Evolutionary conservation across 169 alveolate genomes (phyloP).

Genomic region (Plasmodium vinckei): DNA sequence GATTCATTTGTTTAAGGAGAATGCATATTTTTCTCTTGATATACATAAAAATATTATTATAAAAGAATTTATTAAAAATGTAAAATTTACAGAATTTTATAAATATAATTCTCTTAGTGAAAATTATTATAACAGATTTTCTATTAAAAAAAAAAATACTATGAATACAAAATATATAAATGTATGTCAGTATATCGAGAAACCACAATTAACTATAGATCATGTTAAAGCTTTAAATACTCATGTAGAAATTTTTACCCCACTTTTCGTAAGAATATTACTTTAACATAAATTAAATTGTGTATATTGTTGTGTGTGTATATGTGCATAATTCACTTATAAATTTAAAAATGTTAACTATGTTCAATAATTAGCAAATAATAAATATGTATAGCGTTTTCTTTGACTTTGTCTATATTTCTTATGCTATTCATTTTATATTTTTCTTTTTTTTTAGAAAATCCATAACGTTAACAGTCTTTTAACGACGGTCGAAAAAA

Average conservation of each 20-base stretch:
- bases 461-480: conserved; percentile 39
- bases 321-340: too few species aligned
- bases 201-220: conserved; percentile 55
- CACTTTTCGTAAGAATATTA: conserved; percentile 59
- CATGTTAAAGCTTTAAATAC: conserved; percentile 53
- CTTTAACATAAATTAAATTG: background rate
- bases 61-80: conserved; percentile 67
- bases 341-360: too few species aligned
- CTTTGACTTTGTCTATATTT: background rate
- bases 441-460: conserved; percentile 24
- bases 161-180: conserved; percentile 60
- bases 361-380: too few species aligned
- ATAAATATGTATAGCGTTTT: background rate
- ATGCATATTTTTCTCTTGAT: conserved; percentile 39
- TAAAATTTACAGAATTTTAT: conserved; percentile 52
- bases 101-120: conserved; percentile 37
- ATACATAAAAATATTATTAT: conserved; percentile 54
- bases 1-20: conserved; percentile 42
- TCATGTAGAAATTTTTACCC: conserved; percentile 43
- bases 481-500: conserved; percentile 60
- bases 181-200: conserved; percentile 36
- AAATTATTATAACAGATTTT: conserved; percentile 23
- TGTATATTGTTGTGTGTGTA: too few species aligned
- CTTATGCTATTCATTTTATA: background rate
- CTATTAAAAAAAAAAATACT: conserved; percentile 21